Evolutionary conservation across 345 rosid genomes (phyloP).

Genomic region (Kernera saxatilis): DNA sequence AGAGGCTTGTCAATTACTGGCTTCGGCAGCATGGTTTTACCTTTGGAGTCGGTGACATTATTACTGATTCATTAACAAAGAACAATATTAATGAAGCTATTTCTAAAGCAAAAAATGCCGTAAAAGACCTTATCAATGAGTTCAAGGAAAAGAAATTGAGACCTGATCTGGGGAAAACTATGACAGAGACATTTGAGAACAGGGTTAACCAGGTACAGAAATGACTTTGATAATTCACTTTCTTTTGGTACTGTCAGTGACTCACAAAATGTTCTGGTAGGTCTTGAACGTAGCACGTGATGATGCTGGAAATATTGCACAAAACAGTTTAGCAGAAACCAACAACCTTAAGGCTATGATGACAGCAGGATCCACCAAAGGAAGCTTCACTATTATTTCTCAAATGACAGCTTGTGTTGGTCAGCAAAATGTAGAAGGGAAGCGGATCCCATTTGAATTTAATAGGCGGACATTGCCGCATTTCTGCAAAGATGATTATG

Average conservation of each 20-base stretch:
- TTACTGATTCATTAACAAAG: slow-evolving; percentile 91
- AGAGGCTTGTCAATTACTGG: slow-evolving; percentile 99
- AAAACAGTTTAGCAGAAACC: slow-evolving; percentile 87
- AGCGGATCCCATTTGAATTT: slow-evolving; percentile 89
- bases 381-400: slow-evolving; percentile 92
- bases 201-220: slow-evolving; percentile 75
- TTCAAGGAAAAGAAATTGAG: slow-evolving; percentile 66
- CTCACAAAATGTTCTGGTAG: slow-evolving; percentile 28
- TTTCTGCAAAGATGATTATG: slow-evolving; percentile 86
- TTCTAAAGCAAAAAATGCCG: slow-evolving; percentile 65
- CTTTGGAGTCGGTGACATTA: slow-evolving; percentile 93
- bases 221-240: neutral
- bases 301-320: slow-evolving; percentile 94
- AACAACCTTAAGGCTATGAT: slow-evolving; percentile 97
- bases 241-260: slow-evolving; percentile 4
- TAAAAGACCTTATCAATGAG: slow-evolving; percentile 59
- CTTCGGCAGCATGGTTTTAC: slow-evolving; percentile 89
- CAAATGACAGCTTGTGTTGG: slow-evolving; percentile 99
- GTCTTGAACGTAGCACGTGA: slow-evolving; percentile 94
- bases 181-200: slow-evolving; percentile 94
- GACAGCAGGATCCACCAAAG: slow-evolving; percentile 96
- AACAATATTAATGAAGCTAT: slow-evolving; percentile 84
- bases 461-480: slow-evolving; percentile 84
- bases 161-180: slow-evolving; percentile 89
- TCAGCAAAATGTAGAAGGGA: slow-evolving; percentile 98